Conservation (phyloP, 352 stramenopile genomes). For the Phytopythium boreale region DNA sequence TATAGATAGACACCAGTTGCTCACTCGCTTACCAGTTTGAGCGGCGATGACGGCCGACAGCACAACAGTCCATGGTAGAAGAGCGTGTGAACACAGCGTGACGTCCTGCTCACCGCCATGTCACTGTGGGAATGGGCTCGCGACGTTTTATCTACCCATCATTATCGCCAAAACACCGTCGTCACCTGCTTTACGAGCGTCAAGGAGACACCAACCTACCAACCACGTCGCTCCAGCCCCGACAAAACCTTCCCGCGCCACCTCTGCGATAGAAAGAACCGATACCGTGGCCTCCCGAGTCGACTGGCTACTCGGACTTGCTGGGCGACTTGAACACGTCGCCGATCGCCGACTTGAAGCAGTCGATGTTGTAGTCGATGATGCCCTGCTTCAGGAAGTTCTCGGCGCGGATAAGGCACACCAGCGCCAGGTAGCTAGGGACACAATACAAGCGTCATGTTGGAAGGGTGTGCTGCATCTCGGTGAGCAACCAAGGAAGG, state of each 20-base stretch:
- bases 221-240: no score
- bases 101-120: background rate
- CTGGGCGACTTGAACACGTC: conserved; percentile 82
- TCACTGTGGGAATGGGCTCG: background rate
- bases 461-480: background rate
- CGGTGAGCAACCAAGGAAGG: background rate
- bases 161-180: background rate
- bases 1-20: background rate
- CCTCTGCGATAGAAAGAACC: background rate
- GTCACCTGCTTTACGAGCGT: background rate
- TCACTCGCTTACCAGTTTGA: background rate
- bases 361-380: conserved; percentile 99
- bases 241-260: background rate
- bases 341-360: conserved; percentile 93
- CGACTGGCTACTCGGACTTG: conserved; percentile 39
- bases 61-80: background rate
- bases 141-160: background rate
- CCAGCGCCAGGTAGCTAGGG: conserved; percentile 93
- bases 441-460: background rate
- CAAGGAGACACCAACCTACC: background rate
- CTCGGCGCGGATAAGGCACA: conserved; percentile 95
- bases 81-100: background rate
- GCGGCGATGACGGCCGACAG: no score
- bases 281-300: background rate
- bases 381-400: conserved; percentile 98